Conservation (phyloP, 2,329 filamentous ascomycete species). For the Exophiala viscosa region DNA sequence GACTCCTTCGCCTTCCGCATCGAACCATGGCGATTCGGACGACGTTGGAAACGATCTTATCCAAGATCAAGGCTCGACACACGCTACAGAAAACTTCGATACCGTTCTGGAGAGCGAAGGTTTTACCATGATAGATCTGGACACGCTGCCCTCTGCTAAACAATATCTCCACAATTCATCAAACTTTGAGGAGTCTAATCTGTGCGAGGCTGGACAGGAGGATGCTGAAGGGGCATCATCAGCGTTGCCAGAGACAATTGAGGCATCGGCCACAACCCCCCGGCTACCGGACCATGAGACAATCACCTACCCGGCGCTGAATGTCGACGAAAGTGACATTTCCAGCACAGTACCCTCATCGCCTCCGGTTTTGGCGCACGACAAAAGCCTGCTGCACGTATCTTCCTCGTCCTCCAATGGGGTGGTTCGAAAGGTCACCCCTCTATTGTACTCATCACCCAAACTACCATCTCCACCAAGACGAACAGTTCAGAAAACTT, state of each 20-base stretch:
- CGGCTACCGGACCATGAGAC: not conserved
- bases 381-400: conserved; percentile 12
- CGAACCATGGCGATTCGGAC: conserved; percentile 22
- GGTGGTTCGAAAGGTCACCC: conserved; percentile 23
- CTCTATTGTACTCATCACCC: conserved; percentile 25
- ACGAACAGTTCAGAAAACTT: conserved; percentile 27
- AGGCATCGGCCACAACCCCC: not conserved
- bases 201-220: not conserved
- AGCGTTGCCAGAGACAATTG: not conserved
- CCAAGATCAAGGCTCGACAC: conserved; percentile 18
- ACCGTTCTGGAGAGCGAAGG: conserved; percentile 56
- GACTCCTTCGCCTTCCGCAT: conserved; percentile 28
- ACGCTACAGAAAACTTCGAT: conserved; percentile 48
- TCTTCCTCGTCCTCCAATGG: conserved; percentile 10
- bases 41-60: conserved; percentile 16
- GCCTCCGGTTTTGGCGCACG: conserved; percentile 18
- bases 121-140: conserved; percentile 56
- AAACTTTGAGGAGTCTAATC: not conserved
- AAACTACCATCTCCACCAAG: conserved; percentile 26
- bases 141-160: conserved; percentile 50
- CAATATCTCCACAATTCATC: conserved; percentile 19
- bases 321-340: conserved; percentile 23
- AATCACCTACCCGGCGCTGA: conserved; percentile 3
- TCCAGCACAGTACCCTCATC: conserved; percentile 27
- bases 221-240: not conserved